These are phyloP conservation scores for Coemansia nantahalensis DNA, from an alignment of 192 early-diverging fungal genomes.

Conservation along the genomic window DNA sequence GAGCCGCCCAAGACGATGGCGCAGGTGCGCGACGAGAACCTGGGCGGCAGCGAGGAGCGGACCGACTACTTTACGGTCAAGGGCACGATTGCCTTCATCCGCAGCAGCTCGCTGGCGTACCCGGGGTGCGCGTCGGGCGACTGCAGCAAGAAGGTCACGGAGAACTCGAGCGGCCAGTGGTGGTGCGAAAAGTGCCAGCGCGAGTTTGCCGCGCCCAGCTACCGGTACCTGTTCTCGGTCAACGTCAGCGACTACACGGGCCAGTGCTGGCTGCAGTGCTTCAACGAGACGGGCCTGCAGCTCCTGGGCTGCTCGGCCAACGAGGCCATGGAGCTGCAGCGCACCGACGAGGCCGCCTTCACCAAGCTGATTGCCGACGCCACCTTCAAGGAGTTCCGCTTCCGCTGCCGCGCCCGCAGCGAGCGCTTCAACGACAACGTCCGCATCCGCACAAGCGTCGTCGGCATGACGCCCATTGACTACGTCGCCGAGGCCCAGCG, in stretches of 20 bases:
- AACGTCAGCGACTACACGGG: conserved; percentile 76
- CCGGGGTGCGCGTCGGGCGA: conserved; percentile 75
- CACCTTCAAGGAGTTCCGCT: conserved; percentile 65
- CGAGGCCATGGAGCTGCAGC: conserved; percentile 64
- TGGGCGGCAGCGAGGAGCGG: conserved; percentile 66
- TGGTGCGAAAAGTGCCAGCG: conserved; percentile 89
- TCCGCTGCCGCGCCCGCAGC: conserved; percentile 57
- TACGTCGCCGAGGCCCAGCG: conserved; percentile 58
- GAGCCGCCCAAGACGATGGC: conserved; percentile 61
- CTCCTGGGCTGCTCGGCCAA: conserved; percentile 71
- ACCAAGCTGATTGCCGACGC: conserved; percentile 53
- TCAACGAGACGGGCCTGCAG: conserved; percentile 75
- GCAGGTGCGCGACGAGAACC: conserved; percentile 64
- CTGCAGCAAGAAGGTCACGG: conserved; percentile 90
- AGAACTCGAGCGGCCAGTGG: conserved; percentile 66
- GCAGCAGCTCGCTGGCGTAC: conserved; percentile 66
- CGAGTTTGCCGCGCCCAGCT: conserved; percentile 64
- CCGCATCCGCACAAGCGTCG: conserved; percentile 53
- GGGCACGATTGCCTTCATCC: conserved; percentile 75
- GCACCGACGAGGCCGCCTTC: conserved; percentile 52
- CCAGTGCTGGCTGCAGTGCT: conserved; percentile 76
- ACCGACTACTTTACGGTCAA: conserved; percentile 75
- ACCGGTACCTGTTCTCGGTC: conserved; percentile 79
- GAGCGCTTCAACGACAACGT: conserved; percentile 74
- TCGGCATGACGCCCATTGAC: conserved; percentile 55